Conservation (phyloP, 2,329 filamentous ascomycete species). For the Fusarium ramigenum region DNA sequence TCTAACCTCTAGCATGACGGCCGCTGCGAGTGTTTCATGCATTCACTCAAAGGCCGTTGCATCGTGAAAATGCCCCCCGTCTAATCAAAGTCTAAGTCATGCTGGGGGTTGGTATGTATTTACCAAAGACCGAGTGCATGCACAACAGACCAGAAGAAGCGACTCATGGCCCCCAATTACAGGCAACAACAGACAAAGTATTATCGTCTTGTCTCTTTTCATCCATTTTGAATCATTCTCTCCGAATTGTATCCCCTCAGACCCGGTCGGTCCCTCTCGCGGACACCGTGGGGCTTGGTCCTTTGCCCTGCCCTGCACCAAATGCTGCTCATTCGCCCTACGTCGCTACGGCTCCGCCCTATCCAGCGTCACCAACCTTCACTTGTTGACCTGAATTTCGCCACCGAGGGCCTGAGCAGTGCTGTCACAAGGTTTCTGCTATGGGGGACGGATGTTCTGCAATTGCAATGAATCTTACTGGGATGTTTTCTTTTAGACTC, state of each 20-base stretch:
- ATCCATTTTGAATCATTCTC: conserved; percentile 24
- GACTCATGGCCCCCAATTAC: conserved; percentile 27
- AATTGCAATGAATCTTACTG: conserved; percentile 7
- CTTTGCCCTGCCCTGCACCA: conserved; percentile 29
- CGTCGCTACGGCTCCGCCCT: conserved; percentile 29
- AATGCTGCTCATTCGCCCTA: conserved; percentile 28
- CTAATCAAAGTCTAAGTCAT: background rate
- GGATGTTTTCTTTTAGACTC: conserved; percentile 25
- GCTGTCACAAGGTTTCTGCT: conserved; percentile 15
- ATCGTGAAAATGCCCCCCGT: conserved; percentile 30
- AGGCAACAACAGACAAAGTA: conserved; percentile 27
- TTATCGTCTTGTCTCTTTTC: conserved; percentile 13
- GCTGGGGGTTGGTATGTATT: conserved; percentile 1
- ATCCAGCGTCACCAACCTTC: conserved; percentile 33
- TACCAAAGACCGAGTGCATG: background rate
- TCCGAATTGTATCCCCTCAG: background rate
- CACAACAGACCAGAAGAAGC: conserved; percentile 7
- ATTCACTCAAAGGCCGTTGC: conserved; percentile 23
- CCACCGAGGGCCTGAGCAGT: conserved; percentile 22
- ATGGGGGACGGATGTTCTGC: conserved; percentile 10
- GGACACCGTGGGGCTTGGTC: conserved; percentile 36
- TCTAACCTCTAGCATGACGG: conserved; percentile 22
- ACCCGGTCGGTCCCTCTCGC: conserved; percentile 20
- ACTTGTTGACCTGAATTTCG: conserved; percentile 29
- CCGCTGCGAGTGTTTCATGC: conserved; percentile 35